Base-by-base conservation (phyloP, 2,329 filamentous ascomycete genomes). In the Talaromyces pinophilus region DNA sequence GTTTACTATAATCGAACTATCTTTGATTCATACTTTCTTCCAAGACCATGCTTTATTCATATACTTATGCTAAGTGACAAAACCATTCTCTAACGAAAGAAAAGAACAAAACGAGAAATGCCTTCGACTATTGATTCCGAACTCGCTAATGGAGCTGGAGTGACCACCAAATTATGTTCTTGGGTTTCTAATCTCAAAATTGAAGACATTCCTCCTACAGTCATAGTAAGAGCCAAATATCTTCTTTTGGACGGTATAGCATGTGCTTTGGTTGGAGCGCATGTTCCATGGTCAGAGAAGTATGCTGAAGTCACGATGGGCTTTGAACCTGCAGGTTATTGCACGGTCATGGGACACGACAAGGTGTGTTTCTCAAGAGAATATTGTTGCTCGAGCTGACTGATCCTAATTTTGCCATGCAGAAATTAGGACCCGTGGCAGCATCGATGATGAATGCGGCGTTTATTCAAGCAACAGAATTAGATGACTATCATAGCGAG, bases 211-310 rank as follows among this genome's bases (percentile, higher is more conserved):
- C 40, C 40, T 17, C 40, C 40, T 6, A 42, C 40, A 2, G 40
- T 42, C 13, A 42, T 42, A 42, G 40, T n/a, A 15, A 42, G 80
- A 0, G 77, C 76, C 7, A 82, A 83, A 63, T 77, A 82, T 67
- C 71, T 82, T 10, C 75, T 82, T 17, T 72, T 83, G 2, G 81
- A 83, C 68, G 80, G 80, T 11, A 68, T 82, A 10, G 78, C 74
- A 5, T 82, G 79, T 67, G 78, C 71, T 0, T 59, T 64, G 25
- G 54, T 64, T 5, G 63, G 63, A 3, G 25, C 63, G 28, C 63
- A 59, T 50, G 42, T 64, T 19, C 63, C 63, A 38, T 64, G 63
- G 63, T 59, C 63, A 35, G 52, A 64, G 25, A 64, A 46, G 30
- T 42, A 42, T 42, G 40, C 40, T 42, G 63, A 54, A 40, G 63